These are phyloP conservation scores for Pseudonitzschia delicatissima DNA, from an alignment of 108 stramenopile genomes.

Conservation along the genomic window DNA sequence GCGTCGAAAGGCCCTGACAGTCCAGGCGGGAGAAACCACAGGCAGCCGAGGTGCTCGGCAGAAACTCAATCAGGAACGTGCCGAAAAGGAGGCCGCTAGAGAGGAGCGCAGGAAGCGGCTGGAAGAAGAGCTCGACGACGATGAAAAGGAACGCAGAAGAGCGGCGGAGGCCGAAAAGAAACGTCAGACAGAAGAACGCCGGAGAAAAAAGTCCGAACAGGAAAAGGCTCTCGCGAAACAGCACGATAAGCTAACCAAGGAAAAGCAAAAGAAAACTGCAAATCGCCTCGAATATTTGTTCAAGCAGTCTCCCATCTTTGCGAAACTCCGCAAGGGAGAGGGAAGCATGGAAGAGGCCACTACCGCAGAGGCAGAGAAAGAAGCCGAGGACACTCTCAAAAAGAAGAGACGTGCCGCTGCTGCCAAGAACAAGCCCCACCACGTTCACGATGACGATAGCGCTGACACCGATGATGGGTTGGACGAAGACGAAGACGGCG, in stretches of 20 bases:
- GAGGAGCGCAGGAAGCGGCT: constrained; percentile 25
- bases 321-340: constrained; percentile 65
- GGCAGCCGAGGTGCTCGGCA: constrained; percentile 57
- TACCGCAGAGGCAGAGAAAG: constrained; percentile 50
- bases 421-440: constrained; percentile 36
- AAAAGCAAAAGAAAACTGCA: constrained; percentile 60
- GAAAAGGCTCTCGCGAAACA: constrained; percentile 54
- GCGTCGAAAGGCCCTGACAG: constrained; percentile 42
- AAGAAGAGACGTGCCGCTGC: not conserved
- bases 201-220: constrained; percentile 46
- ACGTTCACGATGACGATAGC: constrained; percentile 28
- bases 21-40: constrained; percentile 54
- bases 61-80: constrained; percentile 49
- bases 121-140: constrained; percentile 48
- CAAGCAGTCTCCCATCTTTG: constrained; percentile 94
- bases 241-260: constrained; percentile 75
- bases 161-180: constrained; percentile 46
- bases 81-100: constrained; percentile 25
- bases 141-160: constrained; percentile 49
- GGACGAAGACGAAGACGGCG: constrained; percentile 56
- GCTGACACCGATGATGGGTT: constrained; percentile 26
- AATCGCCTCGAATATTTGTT: constrained; percentile 92
- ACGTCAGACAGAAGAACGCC: constrained; percentile 61
- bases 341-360: constrained; percentile 45
- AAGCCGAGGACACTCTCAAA: constrained; percentile 22